phyloP scores from a whole-genome alignment of 1,284 basidiomycete genomes.

The Cryptococcus depauperatus region DNA sequence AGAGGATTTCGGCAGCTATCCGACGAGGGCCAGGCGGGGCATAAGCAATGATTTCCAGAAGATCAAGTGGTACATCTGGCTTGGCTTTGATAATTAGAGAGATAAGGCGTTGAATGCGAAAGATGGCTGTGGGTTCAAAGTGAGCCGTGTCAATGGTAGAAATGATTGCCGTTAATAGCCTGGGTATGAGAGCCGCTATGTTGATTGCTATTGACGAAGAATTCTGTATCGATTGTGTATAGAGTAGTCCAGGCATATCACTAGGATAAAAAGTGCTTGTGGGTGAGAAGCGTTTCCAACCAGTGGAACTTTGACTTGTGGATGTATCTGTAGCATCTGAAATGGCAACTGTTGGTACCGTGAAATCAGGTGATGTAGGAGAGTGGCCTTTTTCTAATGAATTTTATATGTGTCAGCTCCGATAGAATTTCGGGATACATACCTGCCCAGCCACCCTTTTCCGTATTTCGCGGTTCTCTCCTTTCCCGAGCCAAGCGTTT shows the following conservation, averaged over 20 bases:
- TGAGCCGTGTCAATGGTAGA: constrained; percentile 23
- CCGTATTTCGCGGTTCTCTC: not conserved
- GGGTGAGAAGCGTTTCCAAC: constrained; percentile 31
- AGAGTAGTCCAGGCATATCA: constrained; percentile 21
- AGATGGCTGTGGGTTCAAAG: constrained; percentile 40
- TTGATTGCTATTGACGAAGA: constrained; percentile 11
- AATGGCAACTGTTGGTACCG: constrained; percentile 17
- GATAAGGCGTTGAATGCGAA: constrained; percentile 55
- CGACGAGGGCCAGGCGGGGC: constrained; percentile 53
- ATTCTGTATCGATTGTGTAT: constrained; percentile 15
- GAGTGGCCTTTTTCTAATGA: constrained; percentile 8
- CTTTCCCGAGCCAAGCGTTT: constrained; percentile 16
- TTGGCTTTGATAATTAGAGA: constrained; percentile 56
- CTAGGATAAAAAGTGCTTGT: constrained; percentile 13
- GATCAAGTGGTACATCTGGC: constrained; percentile 59
- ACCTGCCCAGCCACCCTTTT: constrained; percentile 7
- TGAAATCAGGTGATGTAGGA: constrained; percentile 1
- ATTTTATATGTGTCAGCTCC: constrained; percentile 6
- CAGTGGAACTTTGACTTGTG: constrained; percentile 5
- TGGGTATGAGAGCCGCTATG: constrained; percentile 25
- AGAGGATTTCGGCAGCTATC: constrained; percentile 53
- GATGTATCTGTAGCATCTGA: constrained; percentile 8
- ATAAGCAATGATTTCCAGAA: constrained; percentile 62
- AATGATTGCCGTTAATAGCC: constrained; percentile 25
- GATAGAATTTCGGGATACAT: not conserved